Conservation (phyloP, 306 rosid species). For the Mucuna pruriens region DNA sequence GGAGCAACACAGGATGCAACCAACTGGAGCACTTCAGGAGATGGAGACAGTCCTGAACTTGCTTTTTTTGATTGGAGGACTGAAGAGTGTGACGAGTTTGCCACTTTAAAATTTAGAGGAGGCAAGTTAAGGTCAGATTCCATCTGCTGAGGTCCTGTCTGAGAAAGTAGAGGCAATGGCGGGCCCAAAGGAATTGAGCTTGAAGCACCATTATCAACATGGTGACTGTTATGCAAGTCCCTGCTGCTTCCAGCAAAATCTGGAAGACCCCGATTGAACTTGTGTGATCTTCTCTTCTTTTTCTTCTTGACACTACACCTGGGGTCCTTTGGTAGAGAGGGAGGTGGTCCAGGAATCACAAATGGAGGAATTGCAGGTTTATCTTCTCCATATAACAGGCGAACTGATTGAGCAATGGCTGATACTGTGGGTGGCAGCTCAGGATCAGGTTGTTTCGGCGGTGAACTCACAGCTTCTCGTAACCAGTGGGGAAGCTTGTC, state of each 20-base stretch:
- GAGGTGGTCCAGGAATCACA: slow-evolving; percentile 92
- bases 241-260: slow-evolving; percentile 58
- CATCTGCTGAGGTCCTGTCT: slow-evolving; percentile 52
- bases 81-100: slow-evolving; percentile 52
- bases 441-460: slow-evolving; percentile 73
- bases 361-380: slow-evolving; percentile 89
- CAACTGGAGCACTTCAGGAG: slow-evolving; percentile 92
- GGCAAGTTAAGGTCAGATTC: slow-evolving; percentile 69
- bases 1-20: slow-evolving; percentile 85
- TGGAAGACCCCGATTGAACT: slow-evolving; percentile 47
- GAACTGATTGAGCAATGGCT: slow-evolving; percentile 92
- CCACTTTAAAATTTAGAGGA: slow-evolving; percentile 46
- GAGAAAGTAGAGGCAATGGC: slow-evolving; percentile 61
- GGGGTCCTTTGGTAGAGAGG: slow-evolving; percentile 86
- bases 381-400: slow-evolving; percentile 84
- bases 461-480: slow-evolving; percentile 86
- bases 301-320: slow-evolving; percentile 74
- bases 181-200: slow-evolving; percentile 68
- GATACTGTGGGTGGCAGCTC: slow-evolving; percentile 91
- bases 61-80: too few species aligned
- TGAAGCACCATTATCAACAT: slow-evolving; percentile 61
- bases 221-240: slow-evolving; percentile 47
- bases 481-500: slow-evolving; percentile 98
- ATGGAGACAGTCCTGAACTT: slow-evolving; percentile 72
- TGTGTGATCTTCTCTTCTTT: slow-evolving; percentile 60